Base-by-base conservation (phyloP, 495 filamentous ascomycete genomes). In the Aspergillus coremiiformis region DNA sequence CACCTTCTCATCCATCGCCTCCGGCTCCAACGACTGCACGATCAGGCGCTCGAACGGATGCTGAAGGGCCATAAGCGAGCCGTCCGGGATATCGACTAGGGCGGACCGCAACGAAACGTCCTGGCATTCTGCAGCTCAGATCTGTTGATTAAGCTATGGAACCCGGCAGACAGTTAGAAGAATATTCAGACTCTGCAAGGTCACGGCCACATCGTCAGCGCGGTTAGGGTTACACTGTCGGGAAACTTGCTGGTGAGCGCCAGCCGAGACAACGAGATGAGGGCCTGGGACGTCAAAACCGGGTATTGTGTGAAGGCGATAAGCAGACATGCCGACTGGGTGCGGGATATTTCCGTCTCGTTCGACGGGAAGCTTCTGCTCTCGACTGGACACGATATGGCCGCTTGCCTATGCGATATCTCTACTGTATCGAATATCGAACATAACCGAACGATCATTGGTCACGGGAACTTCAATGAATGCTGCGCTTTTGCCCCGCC, bases 71-170 rank as follows among this genome's bases (percentile, higher is more conserved):
- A 97, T 64, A 96, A 90, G 2, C 94, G 88, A 64, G 82, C 87
- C 5, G 90, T 96, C 1, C 62, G 93, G 17, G 90, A 95, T 65
- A 81, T 95, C 42, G 92, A 96, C 59, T 96, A 86, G 68, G 91
- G 92, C 11, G 92, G 91, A 0, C 90, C 90, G 0, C 78, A 86
- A 55, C 87, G 87, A 41, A 86, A 85, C 20, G 89, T 85, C 20
- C 78, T 97, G 39, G 92, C 90, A 11, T 92, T 86, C 5, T 96
- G 92, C 70, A 89, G 84, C 23, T 87, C 84, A 44, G 92, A 96
- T 59, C 72, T 96, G 2, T 95, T 89, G 1, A 95, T 96, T 69
- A 97, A 96, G 63, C 67, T 97, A n/a, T 97, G 92, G 92, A 90
- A 96, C 51, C 92, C 92, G 1, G 81, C 80, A 15, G 87, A 95